Base-by-base conservation (phyloP, 257 asterid genomes). In the Gardenia jasminoides region DNA sequence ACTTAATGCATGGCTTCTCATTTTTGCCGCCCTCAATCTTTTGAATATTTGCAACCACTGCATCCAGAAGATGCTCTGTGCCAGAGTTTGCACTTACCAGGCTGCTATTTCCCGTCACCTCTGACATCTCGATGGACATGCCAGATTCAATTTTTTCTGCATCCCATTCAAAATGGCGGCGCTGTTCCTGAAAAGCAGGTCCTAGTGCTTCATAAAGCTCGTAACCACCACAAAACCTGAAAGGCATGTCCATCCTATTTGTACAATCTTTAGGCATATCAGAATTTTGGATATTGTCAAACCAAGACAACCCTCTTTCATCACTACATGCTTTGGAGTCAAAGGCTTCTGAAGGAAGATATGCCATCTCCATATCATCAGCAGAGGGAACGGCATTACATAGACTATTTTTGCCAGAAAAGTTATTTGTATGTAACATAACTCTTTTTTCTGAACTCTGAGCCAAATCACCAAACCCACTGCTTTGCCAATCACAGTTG, bases 121-220 rank as follows among this genome's bases (percentile, higher is more conserved):
- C 92, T 2, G 96, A 86, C 80, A 88, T 84, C 75, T 88, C 97
- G 44, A 85, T 78, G 41, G 88, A 88, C 92, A 85, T 83, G 77
- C 86, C 91, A 26, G 88, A 79, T 73, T 84, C 84, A 36, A 47
- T 67, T 46, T 83, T 82, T 71, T 81, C 90, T 46, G 82, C 79
- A 75, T 83, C 94, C 91, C 89, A 85, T 47, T 82, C 79, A 64
- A 70, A 77, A 74, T 76, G 74, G 75, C 80, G 64, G 62, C 65
- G 80, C 75, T 84, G 91, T 66, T 89, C 89, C 84, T 71, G 90
- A 72, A 93, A 91, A 62, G 90, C 86, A 33, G 93, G 91, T 73
- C 97, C 97, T 74, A 95, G 62, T 72, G 96, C 99, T 88, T 93
- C 99, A 73, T 85, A 91, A 75, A 95, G 93, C 85, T 95, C 99